These are phyloP conservation scores for Cokeromyces recurvatus DNA, from an alignment of 371 early-diverging fungal species.

Conservation along the genomic window DNA sequence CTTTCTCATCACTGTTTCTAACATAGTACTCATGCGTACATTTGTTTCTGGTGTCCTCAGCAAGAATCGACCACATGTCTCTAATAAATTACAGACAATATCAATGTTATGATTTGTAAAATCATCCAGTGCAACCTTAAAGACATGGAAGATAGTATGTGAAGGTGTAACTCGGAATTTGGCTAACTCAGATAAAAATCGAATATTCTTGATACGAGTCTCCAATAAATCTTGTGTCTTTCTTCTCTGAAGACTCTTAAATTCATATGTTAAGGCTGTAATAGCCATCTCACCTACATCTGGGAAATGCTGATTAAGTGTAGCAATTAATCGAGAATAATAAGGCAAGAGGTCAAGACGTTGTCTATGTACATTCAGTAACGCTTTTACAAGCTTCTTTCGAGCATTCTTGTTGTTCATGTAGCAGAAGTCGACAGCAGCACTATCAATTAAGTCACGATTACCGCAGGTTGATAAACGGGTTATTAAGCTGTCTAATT, in stretches of 20 bases:
- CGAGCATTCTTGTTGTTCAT: constrained; percentile 78
- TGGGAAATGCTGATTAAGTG: constrained; percentile 78
- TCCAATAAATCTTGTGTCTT: constrained; percentile 70
- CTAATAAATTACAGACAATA: constrained; percentile 78
- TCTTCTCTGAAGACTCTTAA: constrained; percentile 63
- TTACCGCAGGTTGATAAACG: constrained; percentile 78
- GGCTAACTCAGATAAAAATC: constrained; percentile 85
- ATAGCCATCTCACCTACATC: constrained; percentile 76
- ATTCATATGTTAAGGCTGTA: constrained; percentile 71
- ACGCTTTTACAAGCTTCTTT: constrained; percentile 68
- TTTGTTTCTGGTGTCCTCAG: constrained; percentile 71
- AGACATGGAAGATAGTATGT: constrained; percentile 76
- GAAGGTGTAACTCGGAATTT: constrained; percentile 86
- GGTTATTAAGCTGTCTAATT: constrained; percentile 66
- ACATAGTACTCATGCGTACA: constrained; percentile 56
- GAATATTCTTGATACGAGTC: constrained; percentile 77
- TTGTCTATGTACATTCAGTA: constrained; percentile 76
- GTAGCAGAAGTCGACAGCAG: constrained; percentile 92
- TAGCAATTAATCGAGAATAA: constrained; percentile 87
- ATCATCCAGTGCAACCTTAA: constrained; percentile 82
- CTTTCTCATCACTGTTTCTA: constrained; percentile 89
- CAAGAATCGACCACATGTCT: constrained; percentile 88
- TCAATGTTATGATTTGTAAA: constrained; percentile 83
- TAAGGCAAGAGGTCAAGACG: constrained; percentile 88
- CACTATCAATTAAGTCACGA: constrained; percentile 81